These are phyloP conservation scores for Fragilaria crotonensis DNA, from an alignment of 108 stramenopile genomes.

Conservation along the genomic window DNA sequence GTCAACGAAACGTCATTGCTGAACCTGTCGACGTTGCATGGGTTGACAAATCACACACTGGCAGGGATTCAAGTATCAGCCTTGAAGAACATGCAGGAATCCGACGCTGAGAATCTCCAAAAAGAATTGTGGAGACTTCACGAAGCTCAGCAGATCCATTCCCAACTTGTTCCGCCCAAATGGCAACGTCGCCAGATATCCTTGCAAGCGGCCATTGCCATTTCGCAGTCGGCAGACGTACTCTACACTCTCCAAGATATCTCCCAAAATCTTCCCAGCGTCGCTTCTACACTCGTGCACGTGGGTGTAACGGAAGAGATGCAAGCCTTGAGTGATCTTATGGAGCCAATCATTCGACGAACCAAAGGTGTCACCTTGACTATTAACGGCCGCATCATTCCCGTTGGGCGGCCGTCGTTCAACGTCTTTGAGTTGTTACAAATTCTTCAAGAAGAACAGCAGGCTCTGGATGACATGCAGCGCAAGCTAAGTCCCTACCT, in stretches of 20 bases:
- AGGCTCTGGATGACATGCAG: slow-evolving; percentile 38
- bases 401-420: slow-evolving; percentile 67
- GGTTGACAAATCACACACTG: slow-evolving; percentile 21
- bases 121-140: slow-evolving; percentile 36
- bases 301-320: slow-evolving; percentile 28
- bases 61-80: slow-evolving; percentile 42
- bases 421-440: slow-evolving; percentile 79
- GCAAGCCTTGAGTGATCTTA: slow-evolving; percentile 29
- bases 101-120: slow-evolving; percentile 11
- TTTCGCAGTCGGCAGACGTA: slow-evolving; percentile 19
- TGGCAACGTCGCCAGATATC: slow-evolving; percentile 75
- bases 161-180: slow-evolving; percentile 58
- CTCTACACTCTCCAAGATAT: slow-evolving; percentile 65
- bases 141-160: slow-evolving; percentile 31
- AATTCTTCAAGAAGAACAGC: slow-evolving; percentile 56
- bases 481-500: slow-evolving; percentile 15
- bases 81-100: neutral
- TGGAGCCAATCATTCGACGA: slow-evolving; percentile 29
- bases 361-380: slow-evolving; percentile 44
- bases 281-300: slow-evolving; percentile 71
- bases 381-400: slow-evolving; percentile 58
- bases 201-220: slow-evolving; percentile 65
- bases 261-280: slow-evolving; percentile 70
- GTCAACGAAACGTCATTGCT: neutral
- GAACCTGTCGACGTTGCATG: neutral